A percentile compares a stretch with the other conserved stretches of the same genome.
These are phyloP conservation scores for Coemansia sp. DNA, from an alignment of 192 early-diverging fungal genomes.

Conservation along the genomic window DNA sequence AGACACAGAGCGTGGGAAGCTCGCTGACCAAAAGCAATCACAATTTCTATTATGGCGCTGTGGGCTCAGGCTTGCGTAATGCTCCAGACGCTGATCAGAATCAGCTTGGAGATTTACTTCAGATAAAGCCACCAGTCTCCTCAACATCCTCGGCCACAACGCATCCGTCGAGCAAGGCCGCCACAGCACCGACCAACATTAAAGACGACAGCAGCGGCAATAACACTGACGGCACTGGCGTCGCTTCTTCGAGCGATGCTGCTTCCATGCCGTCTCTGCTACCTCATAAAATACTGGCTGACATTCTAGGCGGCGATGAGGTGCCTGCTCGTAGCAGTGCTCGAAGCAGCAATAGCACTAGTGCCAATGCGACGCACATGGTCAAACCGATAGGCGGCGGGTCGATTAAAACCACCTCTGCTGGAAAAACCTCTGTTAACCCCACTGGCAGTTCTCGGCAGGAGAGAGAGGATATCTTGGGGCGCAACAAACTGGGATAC, in stretches of 20 bases:
- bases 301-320: slow-evolving; percentile 29
- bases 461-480: not conserved
- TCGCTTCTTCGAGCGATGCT: not conserved
- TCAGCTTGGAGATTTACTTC: slow-evolving; percentile 6
- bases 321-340: slow-evolving; percentile 4
- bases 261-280: slow-evolving; percentile 22
- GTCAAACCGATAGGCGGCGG: slow-evolving; percentile 5
- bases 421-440: not conserved
- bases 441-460: not conserved
- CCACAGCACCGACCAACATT: not conserved
- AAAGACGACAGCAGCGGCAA: not conserved
- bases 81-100: not conserved
- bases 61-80: not conserved
- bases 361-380: not conserved
- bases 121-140: not conserved
- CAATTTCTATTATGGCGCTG: not conserved
- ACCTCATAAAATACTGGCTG: slow-evolving; percentile 37
- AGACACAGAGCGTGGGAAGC: slow-evolving; percentile 10
- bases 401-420: not conserved
- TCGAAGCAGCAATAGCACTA: not conserved
- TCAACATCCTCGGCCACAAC: slow-evolving; percentile 6
- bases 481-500: not conserved
- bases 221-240: not conserved
- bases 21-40: not conserved
- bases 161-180: not conserved